Evolutionary conservation across 257 asterid species (phyloP).

Genomic region (Galeopsis tetrahit): DNA sequence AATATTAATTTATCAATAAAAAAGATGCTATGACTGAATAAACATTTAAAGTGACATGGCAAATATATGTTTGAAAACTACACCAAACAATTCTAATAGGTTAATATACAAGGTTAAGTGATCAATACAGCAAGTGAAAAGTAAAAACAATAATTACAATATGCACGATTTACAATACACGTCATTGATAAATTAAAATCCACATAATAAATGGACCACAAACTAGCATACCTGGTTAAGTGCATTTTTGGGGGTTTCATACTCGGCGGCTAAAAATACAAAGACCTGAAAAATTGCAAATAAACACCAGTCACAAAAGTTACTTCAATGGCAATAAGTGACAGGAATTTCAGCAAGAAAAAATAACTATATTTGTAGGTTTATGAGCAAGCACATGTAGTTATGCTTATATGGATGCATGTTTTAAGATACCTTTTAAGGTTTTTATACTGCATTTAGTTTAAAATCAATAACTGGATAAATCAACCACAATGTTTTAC

Average conservation of each 20-base stretch:
- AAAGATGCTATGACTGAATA: background rate
- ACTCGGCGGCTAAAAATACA: constrained; percentile 96
- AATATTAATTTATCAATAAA: background rate
- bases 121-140: background rate
- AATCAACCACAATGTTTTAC: background rate
- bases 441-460: constrained; percentile 16
- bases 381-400: background rate
- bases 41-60: background rate
- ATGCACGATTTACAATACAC: constrained; percentile 17
- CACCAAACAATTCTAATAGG: constrained; percentile 11
- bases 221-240: constrained; percentile 73
- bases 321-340: constrained; percentile 16
- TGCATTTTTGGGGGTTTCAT: constrained; percentile 76
- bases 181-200: background rate
- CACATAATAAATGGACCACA: constrained; percentile 22
- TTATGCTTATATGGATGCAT: constrained; percentile 8
- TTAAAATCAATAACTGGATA: background rate
- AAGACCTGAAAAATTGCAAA: constrained; percentile 67
- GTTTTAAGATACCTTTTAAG: background rate
- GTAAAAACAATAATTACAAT: background rate
- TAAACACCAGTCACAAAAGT: background rate
- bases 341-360: constrained; percentile 22
- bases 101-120: background rate
- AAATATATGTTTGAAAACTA: constrained; percentile 1
- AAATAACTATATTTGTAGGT: background rate